Evolutionary conservation across 176 grass and related monocot species (phyloP), one percentile per base, ranked within the genome.

Genomic region (Musa troglodytarum): DNA sequence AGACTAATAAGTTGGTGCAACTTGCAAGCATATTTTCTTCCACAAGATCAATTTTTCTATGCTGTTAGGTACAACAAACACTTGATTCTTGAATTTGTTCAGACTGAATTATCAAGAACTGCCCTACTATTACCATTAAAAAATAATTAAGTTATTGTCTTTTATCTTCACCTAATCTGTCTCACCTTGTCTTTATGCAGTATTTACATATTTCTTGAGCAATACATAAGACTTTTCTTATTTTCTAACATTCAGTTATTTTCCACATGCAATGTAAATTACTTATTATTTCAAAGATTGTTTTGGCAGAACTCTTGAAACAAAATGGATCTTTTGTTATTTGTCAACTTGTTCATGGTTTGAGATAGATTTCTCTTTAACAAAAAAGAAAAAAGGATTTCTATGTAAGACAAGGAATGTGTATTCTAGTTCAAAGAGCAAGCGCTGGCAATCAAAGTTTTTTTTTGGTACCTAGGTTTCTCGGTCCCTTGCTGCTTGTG

Each of bases 401-500:
- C 26, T 68, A 15, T 49, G 65, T 43, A 68, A 13, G 65, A 70
- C 1, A 10, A 51, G 16, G 10, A 43, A 66, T 29, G 9, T 66
- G 22, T 12, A 43, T 68, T 43, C 4, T 26, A 34, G 12, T 68
- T 68, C 65, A 68, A 29, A 26, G 10, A 70, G 16, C 29, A 70
- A 1, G 16, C 2, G 2, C 25, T 58, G 6, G 10, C 22, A 52
- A 76, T 67, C 11, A 49, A 63, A 24, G 77, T 14, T 75, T 75
- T 72, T 29, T 34, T 43, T 43, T 89, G 70, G 15, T 80, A 82
- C 74, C 59, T 81, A 97, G 93, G 93, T 97, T 69, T 97, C 93
- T 77, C 93, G 93, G 78, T 97, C 93, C 63, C 93, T 97, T 83
- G 93, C 90, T 43, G 93, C 93, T 81, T 97, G 90, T 85, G 93